A percentile compares a stretch with the other conserved stretches of the same genome.
Conservation (phyloP, 73 alveolate genomes). For the Paramecium pentaurelia region DNA sequence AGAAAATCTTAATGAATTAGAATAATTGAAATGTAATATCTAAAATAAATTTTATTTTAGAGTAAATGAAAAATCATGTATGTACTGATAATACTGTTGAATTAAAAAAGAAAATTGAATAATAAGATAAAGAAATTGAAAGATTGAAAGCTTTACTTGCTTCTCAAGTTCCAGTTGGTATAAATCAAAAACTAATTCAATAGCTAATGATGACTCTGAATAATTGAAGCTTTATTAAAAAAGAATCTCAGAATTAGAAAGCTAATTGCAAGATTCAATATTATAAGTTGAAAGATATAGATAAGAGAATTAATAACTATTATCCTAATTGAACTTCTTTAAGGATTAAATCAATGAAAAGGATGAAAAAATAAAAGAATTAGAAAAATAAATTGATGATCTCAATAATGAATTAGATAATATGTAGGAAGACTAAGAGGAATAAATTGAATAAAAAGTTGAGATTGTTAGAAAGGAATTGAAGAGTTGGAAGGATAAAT, state of each 20-base stretch:
- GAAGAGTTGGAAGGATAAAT: constrained; percentile 19
- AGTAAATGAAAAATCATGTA: neutral
- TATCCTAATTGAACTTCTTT: neutral
- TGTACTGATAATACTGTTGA: constrained; percentile 15
- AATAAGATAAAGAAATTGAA: neutral
- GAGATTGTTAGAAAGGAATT: neutral
- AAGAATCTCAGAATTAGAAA: neutral
- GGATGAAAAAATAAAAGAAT: neutral
- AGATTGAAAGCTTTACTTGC: neutral
- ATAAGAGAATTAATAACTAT: neutral
- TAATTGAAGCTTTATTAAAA: neutral
- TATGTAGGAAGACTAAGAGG: neutral
- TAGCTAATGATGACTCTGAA: neutral
- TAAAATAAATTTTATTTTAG: neutral
- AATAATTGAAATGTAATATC: neutral
- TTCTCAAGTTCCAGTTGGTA: neutral
- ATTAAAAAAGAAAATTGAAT: neutral
- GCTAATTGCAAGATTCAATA: neutral
- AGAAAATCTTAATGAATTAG: neutral
- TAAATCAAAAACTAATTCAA: neutral
- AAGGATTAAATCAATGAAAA: neutral
- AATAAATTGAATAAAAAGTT: neutral
- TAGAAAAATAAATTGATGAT: neutral
- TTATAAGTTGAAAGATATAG: neutral
- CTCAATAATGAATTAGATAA: neutral